A percentile compares a stretch with the other conserved stretches of the same genome.
Conservation (phyloP, 225 moss, liverwort and hornwort species). For the Climacium dendroides region DNA sequence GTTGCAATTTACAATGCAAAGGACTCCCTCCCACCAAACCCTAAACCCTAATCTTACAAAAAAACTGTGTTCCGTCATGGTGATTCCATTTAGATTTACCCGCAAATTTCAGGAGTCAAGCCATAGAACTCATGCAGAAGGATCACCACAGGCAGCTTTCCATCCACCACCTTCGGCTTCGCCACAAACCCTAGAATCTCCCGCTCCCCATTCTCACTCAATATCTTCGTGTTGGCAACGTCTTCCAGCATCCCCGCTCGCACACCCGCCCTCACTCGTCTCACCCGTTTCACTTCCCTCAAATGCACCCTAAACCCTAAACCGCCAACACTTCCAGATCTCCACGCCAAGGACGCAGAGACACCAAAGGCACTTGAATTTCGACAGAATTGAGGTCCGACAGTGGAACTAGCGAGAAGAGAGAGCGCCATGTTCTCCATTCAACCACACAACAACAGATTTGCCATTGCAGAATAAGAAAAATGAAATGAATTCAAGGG, state of each 20-base stretch:
- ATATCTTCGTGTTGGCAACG: constrained; percentile 19
- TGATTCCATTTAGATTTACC: background rate
- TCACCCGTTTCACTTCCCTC: background rate
- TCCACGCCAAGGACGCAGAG: background rate
- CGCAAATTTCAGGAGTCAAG: constrained; percentile 45
- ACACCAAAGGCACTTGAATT: background rate
- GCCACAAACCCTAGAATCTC: constrained; percentile 37
- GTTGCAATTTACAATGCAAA: background rate
- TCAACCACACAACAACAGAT: background rate
- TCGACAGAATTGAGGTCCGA: background rate
- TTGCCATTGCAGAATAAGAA: background rate
- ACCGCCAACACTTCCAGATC: background rate
- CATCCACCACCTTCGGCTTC: constrained; percentile 1
- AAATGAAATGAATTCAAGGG: background rate
- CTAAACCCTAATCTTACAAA: background rate
- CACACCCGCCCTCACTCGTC: background rate
- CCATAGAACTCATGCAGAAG: constrained; percentile 46
- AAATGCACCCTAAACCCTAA: background rate
- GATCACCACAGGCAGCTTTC: constrained; percentile 26
- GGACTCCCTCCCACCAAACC: background rate
- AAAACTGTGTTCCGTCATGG: background rate
- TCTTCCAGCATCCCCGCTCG: constrained; percentile 40
- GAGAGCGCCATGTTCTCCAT: constrained; percentile 11
- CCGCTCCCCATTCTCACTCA: background rate
- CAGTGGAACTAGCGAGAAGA: background rate